phyloP scores from a whole-genome alignment of 805 yeast genomes.

The Candida montana region DNA sequence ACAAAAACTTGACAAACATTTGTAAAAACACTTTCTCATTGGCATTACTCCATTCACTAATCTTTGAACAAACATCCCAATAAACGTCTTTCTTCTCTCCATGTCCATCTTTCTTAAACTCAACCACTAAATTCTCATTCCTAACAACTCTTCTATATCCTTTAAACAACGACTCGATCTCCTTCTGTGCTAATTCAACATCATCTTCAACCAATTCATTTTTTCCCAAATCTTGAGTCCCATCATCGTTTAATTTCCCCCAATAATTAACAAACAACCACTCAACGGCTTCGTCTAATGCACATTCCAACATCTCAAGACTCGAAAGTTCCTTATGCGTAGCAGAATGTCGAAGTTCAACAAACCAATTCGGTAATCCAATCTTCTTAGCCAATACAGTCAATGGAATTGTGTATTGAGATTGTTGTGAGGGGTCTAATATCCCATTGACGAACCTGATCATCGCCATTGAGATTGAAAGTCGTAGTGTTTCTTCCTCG shows the following conservation, averaged over 20 bases:
- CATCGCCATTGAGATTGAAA: conserved; percentile 49
- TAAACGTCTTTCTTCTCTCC: conserved; percentile 33
- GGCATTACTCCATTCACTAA: conserved; percentile 16
- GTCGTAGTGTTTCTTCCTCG: conserved; percentile 3
- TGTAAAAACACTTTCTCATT: conserved; percentile 6
- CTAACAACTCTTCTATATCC: conserved; percentile 46
- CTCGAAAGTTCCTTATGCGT: conserved; percentile 86
- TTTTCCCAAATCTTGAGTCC: not conserved
- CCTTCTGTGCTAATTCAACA: not conserved
- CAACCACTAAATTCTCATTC: conserved; percentile 30
- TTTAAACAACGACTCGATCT: conserved; percentile 36
- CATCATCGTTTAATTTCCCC: conserved; percentile 33
- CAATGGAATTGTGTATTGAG: conserved; percentile 72
- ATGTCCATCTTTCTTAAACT: conserved; percentile 33
- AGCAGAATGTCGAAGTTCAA: conserved; percentile 83
- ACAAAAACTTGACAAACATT: not conserved
- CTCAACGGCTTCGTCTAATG: conserved; percentile 52
- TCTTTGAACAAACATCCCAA: conserved; percentile 4
- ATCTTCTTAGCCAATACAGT: conserved; percentile 65
- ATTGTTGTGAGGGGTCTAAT: conserved; percentile 80
- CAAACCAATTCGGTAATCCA: conserved; percentile 73
- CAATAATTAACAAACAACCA: conserved; percentile 81
- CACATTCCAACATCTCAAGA: conserved; percentile 57
- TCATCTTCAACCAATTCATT: not conserved
- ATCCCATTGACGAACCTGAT: conserved; percentile 88